phyloP scores from a whole-genome alignment of 2,329 filamentous ascomycete genomes.

The Trichoderma atroviride region DNA sequence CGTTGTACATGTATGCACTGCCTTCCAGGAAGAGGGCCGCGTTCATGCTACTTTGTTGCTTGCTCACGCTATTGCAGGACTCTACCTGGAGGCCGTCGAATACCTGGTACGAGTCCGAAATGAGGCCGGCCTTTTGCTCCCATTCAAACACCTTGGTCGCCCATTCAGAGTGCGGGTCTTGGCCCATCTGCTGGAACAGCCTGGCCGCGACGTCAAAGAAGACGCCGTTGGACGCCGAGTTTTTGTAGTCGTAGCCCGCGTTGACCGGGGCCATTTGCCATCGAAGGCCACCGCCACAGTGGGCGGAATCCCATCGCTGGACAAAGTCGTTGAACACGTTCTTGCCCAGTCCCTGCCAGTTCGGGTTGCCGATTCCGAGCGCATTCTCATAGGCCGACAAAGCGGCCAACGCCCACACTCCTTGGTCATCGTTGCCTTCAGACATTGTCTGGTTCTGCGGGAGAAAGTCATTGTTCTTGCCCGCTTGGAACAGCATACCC shows the following conservation, averaged over 20 bases:
- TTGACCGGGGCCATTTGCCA: conserved; percentile 80
- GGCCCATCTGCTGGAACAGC: conserved; percentile 69
- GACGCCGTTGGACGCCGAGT: conserved; percentile 57
- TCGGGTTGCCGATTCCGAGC: conserved; percentile 65
- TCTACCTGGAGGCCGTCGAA: conserved; percentile 58
- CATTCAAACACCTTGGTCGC: conserved; percentile 66
- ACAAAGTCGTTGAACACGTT: conserved; percentile 58
- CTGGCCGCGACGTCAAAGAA: conserved; percentile 68
- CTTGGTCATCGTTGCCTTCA: conserved; percentile 68
- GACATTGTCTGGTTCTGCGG: conserved; percentile 57
- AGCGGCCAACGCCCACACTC: conserved; percentile 75
- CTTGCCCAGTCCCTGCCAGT: conserved; percentile 73
- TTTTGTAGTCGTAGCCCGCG: conserved; percentile 63
- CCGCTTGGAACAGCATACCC: conserved; percentile 58
- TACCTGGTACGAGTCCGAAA: conserved; percentile 62
- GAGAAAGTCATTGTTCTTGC: conserved; percentile 59
- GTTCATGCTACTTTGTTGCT: conserved; percentile 61
- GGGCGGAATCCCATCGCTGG: conserved; percentile 46
- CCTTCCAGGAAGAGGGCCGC: conserved; percentile 60
- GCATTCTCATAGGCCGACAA: conserved; percentile 72
- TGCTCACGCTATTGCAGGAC: conserved; percentile 55
- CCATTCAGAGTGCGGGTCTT: conserved; percentile 64
- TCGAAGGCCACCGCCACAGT: conserved; percentile 70
- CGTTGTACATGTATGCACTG: conserved; percentile 65
- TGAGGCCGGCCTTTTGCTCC: conserved; percentile 56